Evolutionary conservation across 2,329 filamentous ascomycete genomes (phyloP).

Genomic region (Microdochium nivale): DNA sequence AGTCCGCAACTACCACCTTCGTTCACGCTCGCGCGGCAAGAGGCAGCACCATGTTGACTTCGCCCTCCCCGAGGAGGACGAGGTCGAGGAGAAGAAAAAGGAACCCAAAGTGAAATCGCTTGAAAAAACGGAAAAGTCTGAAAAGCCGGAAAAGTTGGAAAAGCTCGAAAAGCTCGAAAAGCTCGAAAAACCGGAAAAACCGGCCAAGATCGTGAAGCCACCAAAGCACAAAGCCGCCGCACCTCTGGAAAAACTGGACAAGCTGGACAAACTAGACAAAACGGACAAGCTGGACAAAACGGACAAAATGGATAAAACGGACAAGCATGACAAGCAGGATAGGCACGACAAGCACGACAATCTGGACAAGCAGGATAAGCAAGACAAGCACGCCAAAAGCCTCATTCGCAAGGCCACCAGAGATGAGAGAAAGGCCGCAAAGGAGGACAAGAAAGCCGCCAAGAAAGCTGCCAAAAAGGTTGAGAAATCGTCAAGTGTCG

Average conservation of each 20-base stretch:
- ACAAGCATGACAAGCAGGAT: not conserved
- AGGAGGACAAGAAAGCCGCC: not conserved
- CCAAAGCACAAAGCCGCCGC: not conserved
- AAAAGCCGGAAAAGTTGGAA: not conserved
- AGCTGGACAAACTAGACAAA: too few species aligned
- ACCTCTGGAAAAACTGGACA: too few species aligned
- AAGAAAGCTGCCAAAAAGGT: not conserved
- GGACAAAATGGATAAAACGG: too few species aligned
- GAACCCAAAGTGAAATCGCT: not conserved
- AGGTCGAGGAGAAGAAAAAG: too few species aligned
- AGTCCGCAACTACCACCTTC: not conserved
- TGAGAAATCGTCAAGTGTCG: not conserved
- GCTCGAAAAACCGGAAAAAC: too few species aligned
- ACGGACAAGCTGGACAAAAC: too few species aligned
- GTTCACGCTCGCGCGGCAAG: not conserved
- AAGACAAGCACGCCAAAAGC: not conserved
- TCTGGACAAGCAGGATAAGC: not conserved
- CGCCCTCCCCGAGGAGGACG: too few species aligned
- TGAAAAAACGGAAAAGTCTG: not conserved
- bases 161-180: too few species aligned
- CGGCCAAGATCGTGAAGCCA: not conserved
- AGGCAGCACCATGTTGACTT: too few species aligned
- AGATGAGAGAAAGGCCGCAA: constrained; percentile 1
- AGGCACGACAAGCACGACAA: not conserved
- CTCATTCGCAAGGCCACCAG: not conserved